Base-by-base conservation (phyloP, 148 eudicot genomes). In the Polygonum aviculare region DNA sequence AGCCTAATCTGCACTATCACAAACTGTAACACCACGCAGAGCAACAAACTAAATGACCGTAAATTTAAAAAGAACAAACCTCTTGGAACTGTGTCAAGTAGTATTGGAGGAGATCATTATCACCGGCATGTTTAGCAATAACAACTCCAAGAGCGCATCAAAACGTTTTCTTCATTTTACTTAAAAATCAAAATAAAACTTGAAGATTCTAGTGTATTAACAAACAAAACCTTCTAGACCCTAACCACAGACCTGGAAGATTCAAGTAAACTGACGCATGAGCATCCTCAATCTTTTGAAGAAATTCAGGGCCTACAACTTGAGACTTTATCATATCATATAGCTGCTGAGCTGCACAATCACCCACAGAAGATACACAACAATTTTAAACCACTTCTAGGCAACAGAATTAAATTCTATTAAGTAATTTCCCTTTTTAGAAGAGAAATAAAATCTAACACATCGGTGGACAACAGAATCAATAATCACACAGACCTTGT, bases 141-240 rank as follows among this genome's bases (percentile, higher is more conserved):
- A 81, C 89, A 77, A 90, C 94, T 77, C 92, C 94, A 72, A 91
- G 83, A 44, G 96, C 90, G 85, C 83, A 87, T n/a, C n/a, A n/a
- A n/a, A n/a, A n/a, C n/a, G n/a, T n/a, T n/a, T n/a, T n/a, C n/a
- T n/a, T n/a, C n/a, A n/a, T n/a, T n/a, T n/a, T n/a, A n/a, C n/a
- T n/a, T n/a, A n/a, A n/a, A n/a, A n/a, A n/a, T n/a, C n/a, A n/a
- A n/a, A n/a, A n/a, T n/a, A n/a, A n/a, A n/a, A n/a, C n/a, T n/a
- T n/a, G n/a, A n/a, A n/a, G n/a, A n/a, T n/a, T n/a, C n/a, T n/a
- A n/a, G n/a, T n/a, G n/a, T n/a, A n/a, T n/a, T n/a, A n/a, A n/a
- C n/a, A n/a, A n/a, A n/a, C n/a, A 12, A 12, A 35, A 7, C 44
- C 44, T n/a, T 70, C 22, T 19, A 35, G 0, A 33, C 21, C 12